Evolutionary conservation across 164 flowering plant genomes (phyloP), one percentile per base, ranked within the genome.

Genomic region (Piper longum): DNA sequence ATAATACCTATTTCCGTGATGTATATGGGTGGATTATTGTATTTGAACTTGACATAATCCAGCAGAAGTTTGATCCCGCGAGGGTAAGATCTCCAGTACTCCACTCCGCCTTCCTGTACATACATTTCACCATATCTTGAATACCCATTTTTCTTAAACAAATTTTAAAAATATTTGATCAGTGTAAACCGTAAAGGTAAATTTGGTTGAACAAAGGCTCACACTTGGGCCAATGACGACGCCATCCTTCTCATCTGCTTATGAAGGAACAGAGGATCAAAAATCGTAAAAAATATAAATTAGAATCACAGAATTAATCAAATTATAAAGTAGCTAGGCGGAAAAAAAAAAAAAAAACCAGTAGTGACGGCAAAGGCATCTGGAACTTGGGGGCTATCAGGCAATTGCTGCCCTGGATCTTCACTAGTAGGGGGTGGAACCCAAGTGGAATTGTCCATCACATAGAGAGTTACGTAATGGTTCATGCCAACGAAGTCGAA

Each of bases 401-500:
- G 71, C 54, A 39, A 57, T 13, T 58, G 65, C 54, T 64, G 61
- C 51, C 58, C 26, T 11, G 70, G 65, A 64, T 57, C n/a, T 4
- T 65, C 69, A 18, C 19, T 59, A 0, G 8, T 5, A 2, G 62
- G 36, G 56, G 71, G 56, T 8, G 69, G 75, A 40, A 40, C 41
- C 16, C n/a, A 39, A 3, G 66, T 64, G 43, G 75, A 68, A 43
- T 68, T 68, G 36, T 72, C 75, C 66, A 68, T 68, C 57, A 72
- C 75, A 65, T 72, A 72, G 6, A 54, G 7, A 14, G 75, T 68
- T 3, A 68, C 13, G 41, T 73, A 73, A 54, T 73, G 65, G 59
- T 73, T 73, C 65, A 73, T 14, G 39, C 76, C 76, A 60, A 73
- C 63, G 67, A 73, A 73, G 60, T 73, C 76, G 56, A 63, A 69